Base-by-base conservation (phyloP, 2,329 filamentous ascomycete species). In the Talaromyces funiculosus region DNA sequence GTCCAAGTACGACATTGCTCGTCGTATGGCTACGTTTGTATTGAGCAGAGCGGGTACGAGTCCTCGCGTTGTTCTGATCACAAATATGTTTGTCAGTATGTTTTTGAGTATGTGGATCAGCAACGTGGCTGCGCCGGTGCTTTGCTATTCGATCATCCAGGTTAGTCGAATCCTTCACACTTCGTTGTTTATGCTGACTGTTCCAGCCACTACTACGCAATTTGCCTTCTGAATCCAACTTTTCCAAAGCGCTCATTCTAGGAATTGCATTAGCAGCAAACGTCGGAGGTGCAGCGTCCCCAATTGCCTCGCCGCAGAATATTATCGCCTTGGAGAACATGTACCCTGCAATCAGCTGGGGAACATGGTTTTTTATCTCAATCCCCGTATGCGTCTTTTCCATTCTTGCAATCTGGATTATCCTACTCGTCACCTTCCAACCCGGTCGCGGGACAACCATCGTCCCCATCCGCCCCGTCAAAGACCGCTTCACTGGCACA, bases 21-120 rank as follows among this genome's bases (percentile, higher is more conserved):
- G 97, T 77, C 89, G 94, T 71, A 92, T 99, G 78, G 94, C 94
- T 1, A 97, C 93, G 1, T 91, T 97, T 69, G 90, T 99, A 29
- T 82, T 99, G 35, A 96, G 92, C 80, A 97, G 96, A 78, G 94
- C 94, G 8, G 94, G 94, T 6, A 97, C 94, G 3, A 89, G 87
- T 68, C 94, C 94, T 9, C 83, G 87, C 59, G 93, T 90, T 2
- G 94, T 99, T 3, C 82, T 99, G 4, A 77, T 99, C n/a, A 94
- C 93, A 58, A 97, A 93, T 77, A 99, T 99, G 94, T 92, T 97
- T 68, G 94, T 99, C 43, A 92, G 93, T 59, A 95, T 94, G 70
- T 95, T 99, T 73, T 89, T 95, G 8, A 97, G 92, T 68, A 99
- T 99, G 94, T 91, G 96, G 82, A 97, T 99, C 70, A 96, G 92